Percentiles rank a stretch among this genome's conserved stretches.
phyloP scores from a whole-genome alignment of 495 filamentous ascomycete genomes.

The Cryomyces minteri region DNA sequence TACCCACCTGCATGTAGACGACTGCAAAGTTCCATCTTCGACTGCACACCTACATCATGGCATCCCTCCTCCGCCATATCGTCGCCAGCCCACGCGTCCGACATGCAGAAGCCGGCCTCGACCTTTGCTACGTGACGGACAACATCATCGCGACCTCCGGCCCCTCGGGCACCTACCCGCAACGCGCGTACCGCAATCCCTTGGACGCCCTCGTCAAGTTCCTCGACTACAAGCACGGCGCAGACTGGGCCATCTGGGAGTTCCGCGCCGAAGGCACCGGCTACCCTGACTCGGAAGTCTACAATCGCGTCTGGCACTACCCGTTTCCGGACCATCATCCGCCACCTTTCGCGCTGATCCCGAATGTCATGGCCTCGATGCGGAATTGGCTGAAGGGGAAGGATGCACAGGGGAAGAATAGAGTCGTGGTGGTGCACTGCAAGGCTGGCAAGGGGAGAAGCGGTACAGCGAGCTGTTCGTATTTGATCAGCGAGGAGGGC shows the following conservation, averaged over 20 bases:
- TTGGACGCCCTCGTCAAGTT: constrained; percentile 68
- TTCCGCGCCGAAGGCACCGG: constrained; percentile 93
- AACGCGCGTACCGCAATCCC: constrained; percentile 83
- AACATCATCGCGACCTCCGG: constrained; percentile 67
- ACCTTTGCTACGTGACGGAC: constrained; percentile 89
- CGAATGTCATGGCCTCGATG: constrained; percentile 79
- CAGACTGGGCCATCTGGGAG: constrained; percentile 88
- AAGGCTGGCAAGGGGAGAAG: constrained; percentile 92
- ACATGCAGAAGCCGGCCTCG: constrained; percentile 73
- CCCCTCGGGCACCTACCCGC: constrained; percentile 70
- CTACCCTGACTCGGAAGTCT: constrained; percentile 79
- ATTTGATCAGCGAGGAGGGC: constrained; percentile 76
- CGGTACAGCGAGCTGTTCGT: constrained; percentile 73
- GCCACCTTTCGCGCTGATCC: constrained; percentile 77
- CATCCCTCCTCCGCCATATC: constrained; percentile 51
- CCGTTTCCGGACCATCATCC: constrained; percentile 97
- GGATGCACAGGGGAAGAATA: constrained; percentile 17
- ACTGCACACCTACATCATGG: constrained; percentile 9
- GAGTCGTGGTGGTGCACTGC: constrained; percentile 85
- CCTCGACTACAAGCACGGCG: constrained; percentile 66
- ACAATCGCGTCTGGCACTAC: constrained; percentile 66
- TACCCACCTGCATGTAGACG: too few relatives aligned
- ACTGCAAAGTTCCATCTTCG: too few relatives aligned
- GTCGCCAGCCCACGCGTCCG: constrained; percentile 63
- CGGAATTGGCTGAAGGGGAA: constrained; percentile 57